A percentile compares a stretch with the other conserved stretches of the same genome.
These are phyloP conservation scores for Wickerhamiella brachini DNA, from an alignment of 805 yeast species.

Conservation along the genomic window DNA sequence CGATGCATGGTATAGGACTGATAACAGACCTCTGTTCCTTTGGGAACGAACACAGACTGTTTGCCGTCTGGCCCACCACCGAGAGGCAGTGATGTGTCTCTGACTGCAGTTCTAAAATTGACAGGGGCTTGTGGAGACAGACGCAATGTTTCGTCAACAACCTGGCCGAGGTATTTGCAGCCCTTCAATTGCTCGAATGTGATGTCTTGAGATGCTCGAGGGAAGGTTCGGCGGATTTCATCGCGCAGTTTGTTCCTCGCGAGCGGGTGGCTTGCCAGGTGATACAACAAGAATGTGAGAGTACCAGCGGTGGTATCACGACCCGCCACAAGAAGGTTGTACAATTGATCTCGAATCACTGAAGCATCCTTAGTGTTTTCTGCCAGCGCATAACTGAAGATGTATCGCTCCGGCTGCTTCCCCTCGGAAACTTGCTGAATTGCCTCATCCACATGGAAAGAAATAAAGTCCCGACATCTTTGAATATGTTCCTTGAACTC, in stretches of 20 bases:
- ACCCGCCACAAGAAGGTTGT: constrained; percentile 40
- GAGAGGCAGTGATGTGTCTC: constrained; percentile 35
- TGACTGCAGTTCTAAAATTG: constrained; percentile 34
- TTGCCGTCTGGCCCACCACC: constrained; percentile 36
- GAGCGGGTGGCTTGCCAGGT: constrained; percentile 29
- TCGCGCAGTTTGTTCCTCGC: constrained; percentile 25
- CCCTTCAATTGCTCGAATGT: constrained; percentile 28
- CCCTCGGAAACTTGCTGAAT: constrained; percentile 22
- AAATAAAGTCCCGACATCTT: constrained; percentile 27
- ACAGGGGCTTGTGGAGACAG: constrained; percentile 39
- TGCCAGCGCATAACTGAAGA: constrained; percentile 35
- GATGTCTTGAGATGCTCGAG: constrained; percentile 3
- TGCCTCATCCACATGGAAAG: constrained; percentile 29
- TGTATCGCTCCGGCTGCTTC: constrained; percentile 27
- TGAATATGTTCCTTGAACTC: constrained; percentile 25
- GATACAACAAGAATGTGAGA: constrained; percentile 32
- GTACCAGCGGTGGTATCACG: constrained; percentile 43
- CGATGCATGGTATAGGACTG: constrained; percentile 34
- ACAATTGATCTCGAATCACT: constrained; percentile 36
- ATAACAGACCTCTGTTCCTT: constrained; percentile 33
- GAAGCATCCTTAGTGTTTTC: constrained; percentile 36
- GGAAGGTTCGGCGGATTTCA: constrained; percentile 27
- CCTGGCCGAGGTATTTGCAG: constrained; percentile 36
- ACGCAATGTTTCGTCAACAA: constrained; percentile 36
- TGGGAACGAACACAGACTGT: constrained; percentile 29